Conservation (phyloP, 352 stramenopile genomes). For the Globisporangium sylvaticum region DNA sequence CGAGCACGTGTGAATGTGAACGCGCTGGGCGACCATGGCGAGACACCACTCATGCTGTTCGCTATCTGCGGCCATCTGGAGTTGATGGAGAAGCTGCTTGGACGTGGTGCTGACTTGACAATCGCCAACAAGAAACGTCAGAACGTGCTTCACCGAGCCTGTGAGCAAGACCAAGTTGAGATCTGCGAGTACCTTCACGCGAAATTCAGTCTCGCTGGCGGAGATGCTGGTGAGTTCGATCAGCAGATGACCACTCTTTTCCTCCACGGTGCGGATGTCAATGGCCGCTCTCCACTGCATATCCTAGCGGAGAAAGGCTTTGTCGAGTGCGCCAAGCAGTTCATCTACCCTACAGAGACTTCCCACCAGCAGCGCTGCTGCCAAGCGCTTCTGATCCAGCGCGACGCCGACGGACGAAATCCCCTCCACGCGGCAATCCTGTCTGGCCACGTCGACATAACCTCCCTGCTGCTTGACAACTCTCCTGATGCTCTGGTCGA, state of each 20-base stretch:
- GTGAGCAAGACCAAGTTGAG: conserved; percentile 59
- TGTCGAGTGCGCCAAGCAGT: conserved; percentile 44
- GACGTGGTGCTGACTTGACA: conserved; percentile 23
- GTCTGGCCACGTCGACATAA: conserved; percentile 28
- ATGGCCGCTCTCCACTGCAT: conserved; percentile 42
- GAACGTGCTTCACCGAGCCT: conserved; percentile 59
- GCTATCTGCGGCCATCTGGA: conserved; percentile 43
- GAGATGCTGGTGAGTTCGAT: neutral
- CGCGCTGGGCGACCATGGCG: conserved; percentile 31
- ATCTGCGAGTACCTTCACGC: conserved; percentile 37
- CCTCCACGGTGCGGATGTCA: conserved; percentile 28
- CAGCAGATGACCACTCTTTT: neutral
- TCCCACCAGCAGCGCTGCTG: conserved; percentile 14
- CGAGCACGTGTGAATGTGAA: conserved; percentile 36
- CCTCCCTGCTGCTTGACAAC: conserved; percentile 25
- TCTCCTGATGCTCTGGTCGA: conserved; percentile 18
- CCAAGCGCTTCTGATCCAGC: conserved; percentile 21
- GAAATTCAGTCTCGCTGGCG: conserved; percentile 8
- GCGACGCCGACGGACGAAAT: conserved; percentile 25
- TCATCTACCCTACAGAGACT: conserved; percentile 24
- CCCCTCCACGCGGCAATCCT: conserved; percentile 41
- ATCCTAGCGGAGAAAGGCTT: conserved; percentile 39
- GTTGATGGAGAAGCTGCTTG: conserved; percentile 35
- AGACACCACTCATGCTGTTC: conserved; percentile 55
- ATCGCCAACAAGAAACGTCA: conserved; percentile 26